Conservation (phyloP, 75 land plant species). For the Pinus albicaulis region DNA sequence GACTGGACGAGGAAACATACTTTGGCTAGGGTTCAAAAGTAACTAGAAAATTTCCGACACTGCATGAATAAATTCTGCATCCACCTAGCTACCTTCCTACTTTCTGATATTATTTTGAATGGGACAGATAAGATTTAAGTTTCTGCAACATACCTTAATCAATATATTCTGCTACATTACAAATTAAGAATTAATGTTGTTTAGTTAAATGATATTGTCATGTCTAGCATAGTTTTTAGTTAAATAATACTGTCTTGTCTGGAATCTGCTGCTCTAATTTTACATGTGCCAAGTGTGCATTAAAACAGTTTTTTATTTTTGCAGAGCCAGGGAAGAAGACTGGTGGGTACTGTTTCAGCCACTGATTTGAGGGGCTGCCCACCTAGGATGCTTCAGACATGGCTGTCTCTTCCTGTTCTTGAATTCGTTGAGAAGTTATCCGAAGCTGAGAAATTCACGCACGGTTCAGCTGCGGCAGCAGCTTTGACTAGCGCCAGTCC, state of each 20-base stretch:
- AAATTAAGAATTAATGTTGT: no score
- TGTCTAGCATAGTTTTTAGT: no score
- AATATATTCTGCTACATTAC: neutral
- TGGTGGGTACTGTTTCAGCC: slow-evolving; percentile 79
- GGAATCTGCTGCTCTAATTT: no score
- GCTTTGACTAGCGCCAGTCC: neutral
- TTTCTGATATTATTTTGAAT: neutral
- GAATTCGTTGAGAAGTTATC: slow-evolving; percentile 45
- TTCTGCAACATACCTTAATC: neutral
- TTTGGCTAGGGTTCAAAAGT: neutral
- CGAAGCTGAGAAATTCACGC: slow-evolving; percentile 15
- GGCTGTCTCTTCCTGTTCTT: slow-evolving; percentile 39
- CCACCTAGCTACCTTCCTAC: neutral
- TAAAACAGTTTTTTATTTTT: neutral
- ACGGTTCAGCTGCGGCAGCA: slow-evolving; percentile 12
- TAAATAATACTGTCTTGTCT: no score
- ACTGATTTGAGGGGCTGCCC: slow-evolving; percentile 86
- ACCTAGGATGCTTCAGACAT: slow-evolving; percentile 39
- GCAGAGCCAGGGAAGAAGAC: slow-evolving; percentile 69
- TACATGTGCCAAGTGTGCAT: no score
- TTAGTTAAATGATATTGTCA: no score
- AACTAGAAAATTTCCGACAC: neutral
- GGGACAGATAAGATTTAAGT: neutral
- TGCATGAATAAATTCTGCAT: neutral
- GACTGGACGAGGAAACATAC: no score